Evolutionary conservation across 257 asterid species (phyloP), one percentile per base, ranked within the genome.

Genomic region (Dorcoceras hygrometricum): DNA sequence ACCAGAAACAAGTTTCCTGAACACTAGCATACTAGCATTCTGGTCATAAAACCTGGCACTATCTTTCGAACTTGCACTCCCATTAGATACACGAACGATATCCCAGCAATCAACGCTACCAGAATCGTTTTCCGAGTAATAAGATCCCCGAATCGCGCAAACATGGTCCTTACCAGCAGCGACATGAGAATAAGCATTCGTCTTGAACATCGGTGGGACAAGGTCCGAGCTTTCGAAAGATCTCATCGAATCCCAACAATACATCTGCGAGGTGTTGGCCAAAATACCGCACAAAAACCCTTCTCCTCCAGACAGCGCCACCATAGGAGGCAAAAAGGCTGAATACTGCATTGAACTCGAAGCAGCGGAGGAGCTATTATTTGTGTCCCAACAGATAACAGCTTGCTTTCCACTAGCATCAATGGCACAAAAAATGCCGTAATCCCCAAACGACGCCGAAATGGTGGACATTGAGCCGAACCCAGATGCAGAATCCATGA

Each of bases 401-500:
- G 82, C 84, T 62, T 93, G 97, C 74, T 85, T 82, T 10, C 97
- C 99, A 54, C 97, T 90, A 23, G 99, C 99, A 29, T 93, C 99
- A 67, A 93, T 90, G 79, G 95, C 96, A 58, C 95, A 93, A 72
- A 93, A 93, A 57, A 86, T 70, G 16, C 87, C 76, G 75, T 74
- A 54, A 10, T 78, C 80, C 8, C 99, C 97, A 56, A 79, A 90
- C 3, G 99, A 84, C 11, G 99, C 94, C 0, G 97, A 75, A 29
- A 93, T 90, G 31, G 99, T 85, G 58, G 85, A 93, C 95, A 82
- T 90, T 18, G 92, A 82, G 59, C 99, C 99, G 70, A 90, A 83
- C 57, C 92, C 97, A 71, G 71, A 67, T 12, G 82, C 86, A 4
- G 82, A 71, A 70, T 71, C 73, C 73, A 81, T 34, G 65, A 69